phyloP scores from a whole-genome alignment of 2,329 filamentous ascomycete species.

The Aspergillus clavatus region DNA sequence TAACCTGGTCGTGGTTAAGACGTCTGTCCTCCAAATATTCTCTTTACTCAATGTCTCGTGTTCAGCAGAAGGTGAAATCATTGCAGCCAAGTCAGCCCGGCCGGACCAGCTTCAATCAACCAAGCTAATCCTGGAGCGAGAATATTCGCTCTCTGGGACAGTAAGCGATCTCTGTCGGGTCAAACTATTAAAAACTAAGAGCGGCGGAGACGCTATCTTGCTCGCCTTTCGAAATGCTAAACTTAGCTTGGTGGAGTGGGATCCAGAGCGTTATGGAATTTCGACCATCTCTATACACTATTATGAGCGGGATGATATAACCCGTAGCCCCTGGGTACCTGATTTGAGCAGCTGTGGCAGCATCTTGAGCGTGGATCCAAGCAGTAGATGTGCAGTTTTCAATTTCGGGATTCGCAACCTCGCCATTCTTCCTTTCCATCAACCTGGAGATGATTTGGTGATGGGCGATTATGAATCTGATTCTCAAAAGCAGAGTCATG shows the following conservation, averaged over 20 bases:
- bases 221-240: constrained; percentile 87
- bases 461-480: constrained; percentile 90
- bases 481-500: constrained; percentile 62
- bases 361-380: constrained; percentile 81
- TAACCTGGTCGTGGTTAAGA: constrained; percentile 88
- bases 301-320: constrained; percentile 90
- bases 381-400: constrained; percentile 86
- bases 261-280: constrained; percentile 71
- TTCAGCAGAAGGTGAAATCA: constrained; percentile 40
- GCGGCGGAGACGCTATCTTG: constrained; percentile 77
- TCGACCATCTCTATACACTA: constrained; percentile 93
- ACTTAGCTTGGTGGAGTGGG: constrained; percentile 90
- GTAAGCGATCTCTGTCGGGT: constrained; percentile 77
- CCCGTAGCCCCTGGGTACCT: constrained; percentile 75
- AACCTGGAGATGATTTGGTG: constrained; percentile 78
- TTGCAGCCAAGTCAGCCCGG: constrained; percentile 51
- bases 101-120: constrained; percentile 62
- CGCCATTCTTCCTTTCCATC: constrained; percentile 89
- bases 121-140: constrained; percentile 78
- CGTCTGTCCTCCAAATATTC: constrained; percentile 90
- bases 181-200: constrained; percentile 66
- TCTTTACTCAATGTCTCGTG: constrained; percentile 57
- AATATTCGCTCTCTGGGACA: constrained; percentile 78
- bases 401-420: constrained; percentile 86
- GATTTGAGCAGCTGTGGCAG: constrained; percentile 71